A percentile compares a stretch with the other conserved stretches of the same genome.
phyloP scores from a whole-genome alignment of 2,329 filamentous ascomycete genomes.

The Alternaria arbusti region DNA sequence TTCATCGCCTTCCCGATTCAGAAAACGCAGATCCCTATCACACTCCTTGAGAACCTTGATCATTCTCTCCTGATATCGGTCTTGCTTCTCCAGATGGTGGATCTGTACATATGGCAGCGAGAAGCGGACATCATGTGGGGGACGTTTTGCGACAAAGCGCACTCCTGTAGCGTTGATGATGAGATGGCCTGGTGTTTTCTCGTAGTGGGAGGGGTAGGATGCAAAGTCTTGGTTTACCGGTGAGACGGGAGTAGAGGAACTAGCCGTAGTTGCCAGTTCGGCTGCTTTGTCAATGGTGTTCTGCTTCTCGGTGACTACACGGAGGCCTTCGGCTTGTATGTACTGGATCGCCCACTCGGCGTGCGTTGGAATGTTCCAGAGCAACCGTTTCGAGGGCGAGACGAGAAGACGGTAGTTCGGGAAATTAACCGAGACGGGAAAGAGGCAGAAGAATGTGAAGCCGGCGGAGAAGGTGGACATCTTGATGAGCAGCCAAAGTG shows the following conservation, averaged over 20 bases:
- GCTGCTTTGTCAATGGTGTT: background rate
- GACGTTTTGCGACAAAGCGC: constrained; percentile 21
- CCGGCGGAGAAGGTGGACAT: constrained; percentile 35
- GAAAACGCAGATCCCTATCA: constrained; percentile 29
- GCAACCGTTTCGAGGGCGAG: constrained; percentile 41
- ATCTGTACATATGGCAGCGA: constrained; percentile 23
- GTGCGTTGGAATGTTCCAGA: constrained; percentile 50
- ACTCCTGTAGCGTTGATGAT: constrained; percentile 24
- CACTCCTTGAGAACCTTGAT: constrained; percentile 22
- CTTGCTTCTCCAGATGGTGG: constrained; percentile 30
- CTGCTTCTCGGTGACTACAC: constrained; percentile 3
- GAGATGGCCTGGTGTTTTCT: constrained; percentile 22
- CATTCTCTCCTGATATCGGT: constrained; percentile 27
- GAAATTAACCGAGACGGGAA: constrained; percentile 41
- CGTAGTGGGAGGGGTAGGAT: constrained; percentile 25
- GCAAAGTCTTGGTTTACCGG: constrained; percentile 16
- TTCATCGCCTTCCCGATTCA: constrained; percentile 12
- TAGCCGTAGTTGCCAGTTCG: background rate
- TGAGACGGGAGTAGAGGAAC: too few species aligned
- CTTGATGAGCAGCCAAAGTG: constrained; percentile 40
- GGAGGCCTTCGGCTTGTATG: constrained; percentile 35
- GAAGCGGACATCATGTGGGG: constrained; percentile 18
- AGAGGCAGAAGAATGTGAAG: constrained; percentile 43
- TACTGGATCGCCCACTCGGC: constrained; percentile 46
- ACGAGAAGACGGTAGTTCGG: constrained; percentile 47